A percentile compares a stretch with the other conserved stretches of the same genome.
These are phyloP conservation scores for Taiozyma sp. DNA, from an alignment of 1,139 yeast species.

Conservation along the genomic window DNA sequence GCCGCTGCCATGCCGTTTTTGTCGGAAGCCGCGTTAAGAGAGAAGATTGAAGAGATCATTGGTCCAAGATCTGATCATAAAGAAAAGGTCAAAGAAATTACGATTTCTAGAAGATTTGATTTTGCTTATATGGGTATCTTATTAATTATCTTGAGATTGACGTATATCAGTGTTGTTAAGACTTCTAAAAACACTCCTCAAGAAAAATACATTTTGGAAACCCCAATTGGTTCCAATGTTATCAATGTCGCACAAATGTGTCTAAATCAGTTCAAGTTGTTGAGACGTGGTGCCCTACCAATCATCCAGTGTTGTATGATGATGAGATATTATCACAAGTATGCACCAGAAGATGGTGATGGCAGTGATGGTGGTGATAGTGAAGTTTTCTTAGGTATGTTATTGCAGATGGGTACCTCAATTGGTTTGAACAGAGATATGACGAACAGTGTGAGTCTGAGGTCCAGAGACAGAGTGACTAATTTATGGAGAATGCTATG, in stretches of 20 bases:
- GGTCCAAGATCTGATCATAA: conserved; percentile 18
- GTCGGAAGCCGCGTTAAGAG: conserved; percentile 36
- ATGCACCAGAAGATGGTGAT: conserved; percentile 50
- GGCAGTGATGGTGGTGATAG: conserved; percentile 47
- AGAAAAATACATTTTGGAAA: conserved; percentile 38
- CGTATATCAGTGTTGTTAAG: conserved; percentile 29
- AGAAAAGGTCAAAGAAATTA: conserved; percentile 20
- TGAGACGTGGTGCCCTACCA: conserved; percentile 43
- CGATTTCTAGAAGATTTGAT: conserved; percentile 37
- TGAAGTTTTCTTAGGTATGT: conserved; percentile 38
- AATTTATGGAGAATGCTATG: conserved; percentile 43
- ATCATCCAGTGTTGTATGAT: conserved; percentile 43
- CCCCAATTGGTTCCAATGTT: conserved; percentile 44
- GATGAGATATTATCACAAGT: conserved; percentile 40
- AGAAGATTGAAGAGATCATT: conserved; percentile 27
- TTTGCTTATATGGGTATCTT: conserved; percentile 42
- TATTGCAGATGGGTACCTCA: conserved; percentile 44
- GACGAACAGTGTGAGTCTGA: conserved; percentile 32
- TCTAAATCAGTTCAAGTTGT: conserved; percentile 45
- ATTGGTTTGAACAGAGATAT: conserved; percentile 52
- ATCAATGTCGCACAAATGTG: conserved; percentile 49
- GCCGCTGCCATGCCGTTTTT: conserved; percentile 45
- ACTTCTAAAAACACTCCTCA: conserved; percentile 25
- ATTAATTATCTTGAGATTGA: conserved; percentile 37
- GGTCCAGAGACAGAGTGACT: conserved; percentile 28